Evolutionary conservation across 345 rosid genomes (phyloP), one percentile per base, ranked within the genome.

Genomic region (Melastoma malabathricum): DNA sequence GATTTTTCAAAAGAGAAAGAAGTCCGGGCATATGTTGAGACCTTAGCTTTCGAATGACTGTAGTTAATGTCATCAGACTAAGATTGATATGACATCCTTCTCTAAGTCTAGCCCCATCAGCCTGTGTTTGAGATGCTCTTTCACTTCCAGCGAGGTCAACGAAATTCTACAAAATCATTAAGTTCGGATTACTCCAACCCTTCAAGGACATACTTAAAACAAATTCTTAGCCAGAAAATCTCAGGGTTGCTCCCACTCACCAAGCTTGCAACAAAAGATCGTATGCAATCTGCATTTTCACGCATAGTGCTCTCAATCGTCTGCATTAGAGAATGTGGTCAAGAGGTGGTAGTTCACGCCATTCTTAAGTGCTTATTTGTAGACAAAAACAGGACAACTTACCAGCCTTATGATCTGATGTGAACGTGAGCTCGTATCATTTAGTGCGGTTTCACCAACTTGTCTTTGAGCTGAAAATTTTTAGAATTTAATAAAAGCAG

Each of bases 71-170:
- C 99, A 93, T 93, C 75, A 93, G 72, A 67, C 99, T 93, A 18
- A 93, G 87, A 75, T 93, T 93, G 59, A 93, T 93, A 68, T 93
- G 99, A 58, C 99, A 93, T 58, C 99, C 99, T 75, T 93, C 99
- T 63, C 92, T 75, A 20, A 93, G 97, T 69, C 99, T 76, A 51
- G 94, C 77, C 43, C 99, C 99, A 51, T 93, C 99, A 29, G 95
- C 84, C 57, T 88, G 78, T 25, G 99, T 85, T 64, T 93, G 99
- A 58, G 99, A 81, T 13, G 97, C 97, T 71, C 99, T 79, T 70
- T 93, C 99, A 69, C 97, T 88, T 76, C 99, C 99, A 59, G 99
- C 99, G 54, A 93, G 72, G 78, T 93, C 99, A 46, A 93, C 99
- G 56, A 93, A 88, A 73, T 93, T 93, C 99, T 93, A 82, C 72